Conservation (phyloP, 2,329 filamentous ascomycete genomes). For the Pseudogymnoascus sp. region DNA sequence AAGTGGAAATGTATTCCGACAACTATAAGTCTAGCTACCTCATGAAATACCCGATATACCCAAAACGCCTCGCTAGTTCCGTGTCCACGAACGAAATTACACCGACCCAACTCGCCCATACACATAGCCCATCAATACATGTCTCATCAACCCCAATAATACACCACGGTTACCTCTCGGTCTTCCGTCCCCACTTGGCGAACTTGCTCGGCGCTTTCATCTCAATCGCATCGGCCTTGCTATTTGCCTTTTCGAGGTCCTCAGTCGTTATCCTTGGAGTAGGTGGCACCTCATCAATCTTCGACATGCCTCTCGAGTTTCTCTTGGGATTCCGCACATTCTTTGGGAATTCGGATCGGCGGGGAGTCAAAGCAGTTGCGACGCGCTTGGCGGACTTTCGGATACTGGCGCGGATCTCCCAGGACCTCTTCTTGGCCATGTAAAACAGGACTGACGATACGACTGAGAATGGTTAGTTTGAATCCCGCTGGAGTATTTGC, state of each 20-base stretch:
- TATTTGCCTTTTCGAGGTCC: slow-evolving; percentile 52
- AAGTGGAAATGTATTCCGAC: slow-evolving; percentile 67
- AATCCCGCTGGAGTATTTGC: background rate
- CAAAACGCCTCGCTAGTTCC: slow-evolving; percentile 6
- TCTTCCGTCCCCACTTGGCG: slow-evolving; percentile 26
- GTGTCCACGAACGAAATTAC: background rate
- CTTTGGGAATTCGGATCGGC: slow-evolving; percentile 52
- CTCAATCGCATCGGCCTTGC: slow-evolving; percentile 26
- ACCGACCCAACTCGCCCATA: background rate
- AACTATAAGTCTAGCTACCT: slow-evolving; percentile 40
- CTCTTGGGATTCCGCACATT: slow-evolving; percentile 41
- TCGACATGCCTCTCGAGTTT: slow-evolving; percentile 37
- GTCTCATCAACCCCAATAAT: background rate
- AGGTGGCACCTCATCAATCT: slow-evolving; percentile 50
- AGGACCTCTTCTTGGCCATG: slow-evolving; percentile 76
- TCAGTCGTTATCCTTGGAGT: slow-evolving; percentile 47
- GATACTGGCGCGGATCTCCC: slow-evolving; percentile 68
- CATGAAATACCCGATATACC: slow-evolving; percentile 21
- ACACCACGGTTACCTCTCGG: slow-evolving; percentile 18
- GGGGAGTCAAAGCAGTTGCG: slow-evolving; percentile 54
- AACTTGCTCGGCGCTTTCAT: slow-evolving; percentile 26
- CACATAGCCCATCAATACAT: slow-evolving; percentile 6
- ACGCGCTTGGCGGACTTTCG: slow-evolving; percentile 60
- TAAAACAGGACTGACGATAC: slow-evolving; percentile 60
- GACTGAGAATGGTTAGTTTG: slow-evolving; percentile 15